Evolutionary conservation across 2,329 filamentous ascomycete genomes (phyloP).

Genomic region (Aplosporella prunicola): DNA sequence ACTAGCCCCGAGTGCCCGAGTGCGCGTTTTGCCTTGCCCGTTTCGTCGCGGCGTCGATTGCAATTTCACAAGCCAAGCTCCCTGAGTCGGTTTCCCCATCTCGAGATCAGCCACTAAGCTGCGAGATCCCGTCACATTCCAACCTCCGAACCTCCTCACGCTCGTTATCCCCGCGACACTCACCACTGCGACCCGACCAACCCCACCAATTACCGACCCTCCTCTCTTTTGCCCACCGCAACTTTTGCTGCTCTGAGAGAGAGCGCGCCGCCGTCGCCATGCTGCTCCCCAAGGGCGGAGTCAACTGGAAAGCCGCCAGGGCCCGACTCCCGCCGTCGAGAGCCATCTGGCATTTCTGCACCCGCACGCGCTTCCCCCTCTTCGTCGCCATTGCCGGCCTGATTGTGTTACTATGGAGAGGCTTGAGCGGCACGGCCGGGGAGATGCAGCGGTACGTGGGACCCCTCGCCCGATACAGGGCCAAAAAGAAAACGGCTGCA

Average conservation of each 20-base stretch:
- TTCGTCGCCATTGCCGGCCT: slow-evolving; percentile 60
- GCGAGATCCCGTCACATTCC: no score
- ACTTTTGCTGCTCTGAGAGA: slow-evolving; percentile 9
- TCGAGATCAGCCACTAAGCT: no score
- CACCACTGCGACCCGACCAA: slow-evolving; percentile 14
- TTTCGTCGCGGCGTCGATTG: no score
- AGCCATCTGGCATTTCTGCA: slow-evolving; percentile 53
- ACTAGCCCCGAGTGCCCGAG: no score
- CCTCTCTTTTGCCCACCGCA: slow-evolving; percentile 11
- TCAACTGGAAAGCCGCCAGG: slow-evolving; percentile 87
- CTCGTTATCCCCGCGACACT: no score
- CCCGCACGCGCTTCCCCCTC: slow-evolving; percentile 68
- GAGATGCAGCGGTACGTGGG: slow-evolving; percentile 78
- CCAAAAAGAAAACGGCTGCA: no score
- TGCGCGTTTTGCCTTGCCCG: no score
- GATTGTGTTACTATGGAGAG: slow-evolving; percentile 78
- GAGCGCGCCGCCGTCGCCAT: slow-evolving; percentile 38
- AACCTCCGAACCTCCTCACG: no score
- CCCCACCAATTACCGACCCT: no score
- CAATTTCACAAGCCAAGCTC: no score
- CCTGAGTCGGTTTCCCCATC: no score
- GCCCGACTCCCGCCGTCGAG: slow-evolving; percentile 68
- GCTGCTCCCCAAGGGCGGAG: slow-evolving; percentile 82
- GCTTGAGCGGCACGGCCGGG: slow-evolving; percentile 66
- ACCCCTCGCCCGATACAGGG: slow-evolving; percentile 1